These are phyloP conservation scores for Erodium moschatum DNA, from an alignment of 441 rosid genomes.

Conservation along the genomic window DNA sequence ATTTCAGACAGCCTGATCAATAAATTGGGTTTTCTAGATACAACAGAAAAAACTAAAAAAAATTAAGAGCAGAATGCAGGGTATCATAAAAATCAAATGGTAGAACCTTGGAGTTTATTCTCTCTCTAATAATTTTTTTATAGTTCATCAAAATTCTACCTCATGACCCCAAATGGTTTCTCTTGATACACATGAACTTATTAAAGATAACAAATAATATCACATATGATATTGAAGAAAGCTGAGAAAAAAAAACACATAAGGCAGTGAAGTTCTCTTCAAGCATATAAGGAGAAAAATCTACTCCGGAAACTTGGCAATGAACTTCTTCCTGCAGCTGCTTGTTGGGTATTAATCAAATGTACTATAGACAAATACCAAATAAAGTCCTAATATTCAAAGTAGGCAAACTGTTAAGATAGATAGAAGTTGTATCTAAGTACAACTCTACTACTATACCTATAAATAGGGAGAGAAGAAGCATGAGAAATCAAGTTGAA, in stretches of 20 bases:
- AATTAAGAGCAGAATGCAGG: conserved; percentile 10
- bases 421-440: too few species aligned
- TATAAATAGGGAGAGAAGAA: too few species aligned
- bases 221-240: background rate
- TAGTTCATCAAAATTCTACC: background rate
- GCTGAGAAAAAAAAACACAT: background rate
- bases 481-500: too few species aligned
- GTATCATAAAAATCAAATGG: background rate
- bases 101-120: background rate
- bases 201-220: too few species aligned
- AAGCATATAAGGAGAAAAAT: too few species aligned
- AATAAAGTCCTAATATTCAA: background rate
- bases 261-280: background rate
- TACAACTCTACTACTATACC: too few species aligned
- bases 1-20: conserved; percentile 17
- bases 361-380: background rate
- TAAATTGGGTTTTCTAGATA: background rate
- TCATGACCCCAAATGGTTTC: background rate
- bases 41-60: conserved; percentile 1
- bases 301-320: too few species aligned
- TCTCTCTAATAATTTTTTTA: too few species aligned
- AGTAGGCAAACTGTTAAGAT: too few species aligned
- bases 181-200: background rate
- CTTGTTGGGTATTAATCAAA: background rate
- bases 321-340: background rate